Base-by-base conservation (phyloP, 2,329 filamentous ascomycete genomes). In the Phyllosticta citribraziliensis region DNA sequence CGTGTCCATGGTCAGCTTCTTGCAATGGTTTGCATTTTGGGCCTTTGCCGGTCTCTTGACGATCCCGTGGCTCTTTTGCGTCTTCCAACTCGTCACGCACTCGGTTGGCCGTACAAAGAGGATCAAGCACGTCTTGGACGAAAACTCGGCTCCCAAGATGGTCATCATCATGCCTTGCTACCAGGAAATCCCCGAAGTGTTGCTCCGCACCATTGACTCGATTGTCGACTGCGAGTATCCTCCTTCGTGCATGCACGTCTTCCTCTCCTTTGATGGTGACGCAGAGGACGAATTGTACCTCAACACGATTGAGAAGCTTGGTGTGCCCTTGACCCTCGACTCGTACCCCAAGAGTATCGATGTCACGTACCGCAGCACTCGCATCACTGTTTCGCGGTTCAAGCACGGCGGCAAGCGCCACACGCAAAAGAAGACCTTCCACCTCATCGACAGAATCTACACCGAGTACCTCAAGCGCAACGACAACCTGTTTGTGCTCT, bases 101-200 rank as follows among this genome's bases (percentile, higher is more conserved):
- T 88, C 90, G 35, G 80, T 97, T 25, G 92, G 93, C 22, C 84
- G 91, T 65, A 86, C 82, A 52, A 91, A 90, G 72, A 83, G 88
- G 58, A 89, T 96, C 70, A 92, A 95, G 71, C 84, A 89, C 65
- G 84, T 91, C 0, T 81, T 97, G 57, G 90, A 96, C 72, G 90
- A 95, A 70, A 78, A 84, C 2, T 91, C 87, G 0, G 92, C 94
- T 0, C 94, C 93, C 1, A 97, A 97, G 74, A 88, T 96, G 17
- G 91, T 97, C 65, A 88, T 97, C 63, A 88, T 97, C 62, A 97
- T 97, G 91, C 94, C 93, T 4, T 95, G 92, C 70, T 97, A 96
- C 78, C 91, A 94, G 70, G 94, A 97, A 71, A 86, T 91, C 30
- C 89, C 91, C 0, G 88, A 89, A 0, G 82, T 96, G 12, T 81